phyloP scores from a whole-genome alignment of 495 filamentous ascomycete genomes.

The Talaromyces borbonicus region DNA sequence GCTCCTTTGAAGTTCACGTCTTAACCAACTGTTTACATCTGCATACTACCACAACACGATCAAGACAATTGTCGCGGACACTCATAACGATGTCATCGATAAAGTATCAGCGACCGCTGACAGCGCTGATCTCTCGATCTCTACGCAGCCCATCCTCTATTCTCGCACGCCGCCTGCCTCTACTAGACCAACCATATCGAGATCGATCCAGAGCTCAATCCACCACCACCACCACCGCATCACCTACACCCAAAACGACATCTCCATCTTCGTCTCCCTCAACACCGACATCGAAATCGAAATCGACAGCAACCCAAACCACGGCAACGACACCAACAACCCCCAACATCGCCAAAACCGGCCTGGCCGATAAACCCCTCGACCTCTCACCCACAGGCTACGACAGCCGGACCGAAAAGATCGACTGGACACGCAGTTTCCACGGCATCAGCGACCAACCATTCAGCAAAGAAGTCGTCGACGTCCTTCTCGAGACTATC shows the following conservation, averaged over 20 bases:
- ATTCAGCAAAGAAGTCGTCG: conserved; percentile 66
- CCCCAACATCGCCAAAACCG: conserved; percentile 40
- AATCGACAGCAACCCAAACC: conserved; percentile 15
- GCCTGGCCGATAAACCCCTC: conserved; percentile 43
- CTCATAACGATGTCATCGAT: conserved; percentile 5
- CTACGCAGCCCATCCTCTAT: background rate
- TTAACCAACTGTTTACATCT: too few species aligned
- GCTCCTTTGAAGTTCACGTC: too few species aligned
- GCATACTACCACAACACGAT: background rate
- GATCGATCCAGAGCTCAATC: background rate
- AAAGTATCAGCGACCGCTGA: background rate
- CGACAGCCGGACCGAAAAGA: conserved; percentile 27
- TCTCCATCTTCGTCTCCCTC: conserved; percentile 10
- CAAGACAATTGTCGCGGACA: background rate
- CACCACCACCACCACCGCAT: background rate
- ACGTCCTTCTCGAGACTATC: conserved; percentile 59
- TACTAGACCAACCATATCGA: background rate
- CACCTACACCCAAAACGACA: conserved; percentile 13
- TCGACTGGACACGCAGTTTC: conserved; percentile 92
- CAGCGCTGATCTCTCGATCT: too few species aligned
- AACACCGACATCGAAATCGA: conserved; percentile 7
- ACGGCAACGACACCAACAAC: conserved; percentile 25
- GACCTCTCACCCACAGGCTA: conserved; percentile 31
- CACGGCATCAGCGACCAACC: conserved; percentile 70
- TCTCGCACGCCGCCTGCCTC: too few species aligned